These are phyloP conservation scores for Phytophthora europaea DNA, from an alignment of 352 stramenopile genomes.

Conservation along the genomic window DNA sequence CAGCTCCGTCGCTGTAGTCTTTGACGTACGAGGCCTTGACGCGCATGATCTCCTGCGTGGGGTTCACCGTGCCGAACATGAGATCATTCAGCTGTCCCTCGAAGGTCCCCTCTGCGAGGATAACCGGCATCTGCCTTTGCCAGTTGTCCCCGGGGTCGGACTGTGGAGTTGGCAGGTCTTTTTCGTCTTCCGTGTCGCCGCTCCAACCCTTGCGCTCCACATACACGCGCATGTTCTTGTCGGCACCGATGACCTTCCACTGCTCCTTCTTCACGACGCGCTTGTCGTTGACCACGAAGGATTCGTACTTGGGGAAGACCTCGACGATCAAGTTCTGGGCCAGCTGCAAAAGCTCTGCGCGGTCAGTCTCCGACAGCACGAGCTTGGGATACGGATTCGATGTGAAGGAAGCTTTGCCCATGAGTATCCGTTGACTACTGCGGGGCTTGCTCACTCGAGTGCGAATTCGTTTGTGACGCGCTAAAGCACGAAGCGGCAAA, in stretches of 20 bases:
- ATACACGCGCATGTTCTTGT: constrained; percentile 43
- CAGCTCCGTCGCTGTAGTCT: constrained; percentile 49
- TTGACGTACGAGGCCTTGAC: constrained; percentile 63
- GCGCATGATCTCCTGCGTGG: constrained; percentile 55
- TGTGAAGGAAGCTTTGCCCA: constrained; percentile 37
- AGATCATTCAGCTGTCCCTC: constrained; percentile 63
- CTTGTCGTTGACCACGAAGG: constrained; percentile 32
- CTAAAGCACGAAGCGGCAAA: not conserved
- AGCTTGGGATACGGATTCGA: constrained; percentile 41
- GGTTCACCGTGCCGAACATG: constrained; percentile 63
- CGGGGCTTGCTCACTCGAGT: not conserved
- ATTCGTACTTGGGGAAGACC: constrained; percentile 39
- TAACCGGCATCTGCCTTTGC: constrained; percentile 44
- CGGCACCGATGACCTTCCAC: constrained; percentile 40
- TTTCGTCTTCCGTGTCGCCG: not conserved
- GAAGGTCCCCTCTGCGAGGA: constrained; percentile 57
- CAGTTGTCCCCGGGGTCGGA: constrained; percentile 9
- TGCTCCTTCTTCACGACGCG: constrained; percentile 27
- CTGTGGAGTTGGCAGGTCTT: constrained; percentile 9
- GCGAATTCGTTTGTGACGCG: constrained; percentile 28
- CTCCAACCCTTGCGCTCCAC: constrained; percentile 34
- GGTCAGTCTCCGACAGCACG: constrained; percentile 24
- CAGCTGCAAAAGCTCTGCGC: constrained; percentile 27
- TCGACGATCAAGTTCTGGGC: constrained; percentile 37
- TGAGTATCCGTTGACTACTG: not conserved